These are phyloP conservation scores for Barbatosphaeria neglecta DNA, from an alignment of 495 filamentous ascomycete genomes.

Conservation along the genomic window DNA sequence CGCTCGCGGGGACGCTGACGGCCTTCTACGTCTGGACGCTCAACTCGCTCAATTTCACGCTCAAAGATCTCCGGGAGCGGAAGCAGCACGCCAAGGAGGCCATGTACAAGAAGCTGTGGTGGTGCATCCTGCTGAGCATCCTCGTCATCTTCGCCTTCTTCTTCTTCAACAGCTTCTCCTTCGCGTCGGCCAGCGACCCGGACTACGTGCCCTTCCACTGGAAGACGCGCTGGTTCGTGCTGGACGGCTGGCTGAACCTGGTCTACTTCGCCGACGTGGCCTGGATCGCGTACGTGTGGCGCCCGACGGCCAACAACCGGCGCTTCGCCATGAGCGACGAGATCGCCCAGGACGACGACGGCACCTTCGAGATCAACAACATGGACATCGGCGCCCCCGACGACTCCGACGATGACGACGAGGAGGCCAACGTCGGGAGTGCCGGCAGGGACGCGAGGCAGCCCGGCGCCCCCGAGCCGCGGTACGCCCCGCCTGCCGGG, in stretches of 20 bases:
- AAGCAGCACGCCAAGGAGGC: constrained; percentile 86
- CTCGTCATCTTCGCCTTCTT: constrained; percentile 96
- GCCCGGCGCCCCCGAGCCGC: constrained; percentile 7
- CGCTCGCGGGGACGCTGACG: constrained; percentile 82
- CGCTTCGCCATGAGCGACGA: constrained; percentile 99
- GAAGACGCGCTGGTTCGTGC: constrained; percentile 93
- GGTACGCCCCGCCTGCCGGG: neutral
- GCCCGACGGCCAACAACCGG: constrained; percentile 91
- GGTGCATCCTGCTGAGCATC: constrained; percentile 86
- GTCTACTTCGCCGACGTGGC: constrained; percentile 89
- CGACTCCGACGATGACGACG: constrained; percentile 52
- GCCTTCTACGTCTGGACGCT: constrained; percentile 99
- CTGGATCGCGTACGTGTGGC: constrained; percentile 94
- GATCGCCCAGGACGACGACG: constrained; percentile 95
- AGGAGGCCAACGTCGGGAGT: constrained; percentile 33
- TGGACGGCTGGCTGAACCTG: constrained; percentile 94
- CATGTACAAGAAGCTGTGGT: constrained; percentile 99
- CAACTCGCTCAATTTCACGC: constrained; percentile 84
- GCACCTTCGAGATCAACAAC: constrained; percentile 81
- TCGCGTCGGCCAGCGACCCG: constrained; percentile 68
- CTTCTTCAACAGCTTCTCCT: constrained; percentile 85
- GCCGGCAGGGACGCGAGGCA: neutral
- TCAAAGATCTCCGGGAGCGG: constrained; percentile 87
- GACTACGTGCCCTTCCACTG: constrained; percentile 92
- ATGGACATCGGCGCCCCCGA: constrained; percentile 62